Conservation (phyloP, 2,329 filamentous ascomycete species). For the Colletotrichum acutatum region DNA sequence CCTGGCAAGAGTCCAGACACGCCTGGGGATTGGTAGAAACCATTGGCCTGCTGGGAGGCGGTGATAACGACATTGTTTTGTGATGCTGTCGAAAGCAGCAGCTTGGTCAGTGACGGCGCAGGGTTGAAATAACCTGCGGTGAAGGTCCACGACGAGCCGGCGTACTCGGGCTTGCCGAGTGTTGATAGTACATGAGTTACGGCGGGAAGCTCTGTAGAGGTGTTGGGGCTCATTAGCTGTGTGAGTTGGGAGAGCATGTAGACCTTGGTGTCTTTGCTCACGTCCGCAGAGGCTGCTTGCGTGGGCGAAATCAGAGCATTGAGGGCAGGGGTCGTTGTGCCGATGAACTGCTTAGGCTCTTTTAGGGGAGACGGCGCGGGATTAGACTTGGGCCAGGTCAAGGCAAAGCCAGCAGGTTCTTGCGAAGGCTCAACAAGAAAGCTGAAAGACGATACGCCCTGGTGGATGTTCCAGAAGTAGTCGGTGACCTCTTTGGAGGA, state of each 20-base stretch:
- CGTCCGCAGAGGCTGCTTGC: slow-evolving; percentile 40
- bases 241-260: slow-evolving; percentile 92
- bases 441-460: slow-evolving; percentile 81
- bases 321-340: slow-evolving; percentile 74
- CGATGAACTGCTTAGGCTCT: slow-evolving; percentile 75
- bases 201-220: slow-evolving; percentile 89
- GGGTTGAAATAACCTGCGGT: slow-evolving; percentile 99
- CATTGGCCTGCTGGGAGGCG: slow-evolving; percentile 92
- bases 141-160: slow-evolving; percentile 88
- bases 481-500: slow-evolving; percentile 81
- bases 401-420: slow-evolving; percentile 65
- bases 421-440: slow-evolving; percentile 78
- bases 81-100: slow-evolving; percentile 80
- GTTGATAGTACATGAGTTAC: slow-evolving; percentile 79
- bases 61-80: slow-evolving; percentile 85
- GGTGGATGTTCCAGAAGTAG: slow-evolving; percentile 83
- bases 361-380: slow-evolving; percentile 79
- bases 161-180: slow-evolving; percentile 72
- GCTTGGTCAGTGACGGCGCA: slow-evolving; percentile 81
- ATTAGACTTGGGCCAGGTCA: slow-evolving; percentile 82
- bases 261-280: slow-evolving; percentile 71
- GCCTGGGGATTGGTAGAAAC: slow-evolving; percentile 90
- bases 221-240: slow-evolving; percentile 80
- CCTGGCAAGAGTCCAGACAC: slow-evolving; percentile 90
- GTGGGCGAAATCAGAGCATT: slow-evolving; percentile 71